Percentiles rank a stretch among this genome's conserved stretches.
Conservation (phyloP, 1,139 yeast species). For the Pichia sp. region DNA sequence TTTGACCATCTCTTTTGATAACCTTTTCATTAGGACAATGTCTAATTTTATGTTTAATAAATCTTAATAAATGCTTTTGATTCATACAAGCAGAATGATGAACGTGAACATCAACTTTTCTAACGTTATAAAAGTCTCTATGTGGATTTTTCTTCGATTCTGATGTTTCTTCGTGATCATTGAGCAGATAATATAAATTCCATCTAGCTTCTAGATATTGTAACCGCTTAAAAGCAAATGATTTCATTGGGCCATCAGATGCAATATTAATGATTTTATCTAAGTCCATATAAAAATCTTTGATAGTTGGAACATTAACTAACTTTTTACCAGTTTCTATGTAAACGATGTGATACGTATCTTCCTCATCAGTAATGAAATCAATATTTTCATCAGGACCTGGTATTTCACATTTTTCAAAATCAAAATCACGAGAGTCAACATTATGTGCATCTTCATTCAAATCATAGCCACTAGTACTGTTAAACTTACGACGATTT, state of each 20-base stretch:
- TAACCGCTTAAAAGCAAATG: constrained; percentile 89
- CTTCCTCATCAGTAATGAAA: constrained; percentile 51
- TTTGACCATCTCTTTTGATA: constrained; percentile 85
- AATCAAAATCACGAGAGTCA: constrained; percentile 48
- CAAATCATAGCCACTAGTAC: constrained; percentile 2
- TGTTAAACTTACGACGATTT: constrained; percentile 15
- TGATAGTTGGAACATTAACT: constrained; percentile 65
- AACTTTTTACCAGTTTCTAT: constrained; percentile 31
- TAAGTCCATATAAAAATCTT: constrained; percentile 79
- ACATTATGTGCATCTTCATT: constrained; percentile 15
- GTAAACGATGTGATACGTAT: constrained; percentile 50
- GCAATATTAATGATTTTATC: constrained; percentile 65
- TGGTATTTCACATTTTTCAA: constrained; percentile 61
- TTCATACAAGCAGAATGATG: constrained; percentile 99
- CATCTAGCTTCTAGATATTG: constrained; percentile 95
- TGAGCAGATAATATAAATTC: constrained; percentile 81
- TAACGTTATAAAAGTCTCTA: constrained; percentile 94
- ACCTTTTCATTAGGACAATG: constrained; percentile 83
- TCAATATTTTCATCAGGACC: constrained; percentile 44
- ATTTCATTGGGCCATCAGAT: constrained; percentile 95
- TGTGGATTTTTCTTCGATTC: constrained; percentile 85
- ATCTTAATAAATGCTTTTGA: constrained; percentile 90
- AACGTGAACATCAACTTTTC: constrained; percentile 98
- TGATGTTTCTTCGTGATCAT: constrained; percentile 88
- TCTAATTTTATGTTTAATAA: constrained; percentile 84